phyloP scores from a whole-genome alignment of 257 asterid genomes.

The Solanum paucissectum region DNA sequence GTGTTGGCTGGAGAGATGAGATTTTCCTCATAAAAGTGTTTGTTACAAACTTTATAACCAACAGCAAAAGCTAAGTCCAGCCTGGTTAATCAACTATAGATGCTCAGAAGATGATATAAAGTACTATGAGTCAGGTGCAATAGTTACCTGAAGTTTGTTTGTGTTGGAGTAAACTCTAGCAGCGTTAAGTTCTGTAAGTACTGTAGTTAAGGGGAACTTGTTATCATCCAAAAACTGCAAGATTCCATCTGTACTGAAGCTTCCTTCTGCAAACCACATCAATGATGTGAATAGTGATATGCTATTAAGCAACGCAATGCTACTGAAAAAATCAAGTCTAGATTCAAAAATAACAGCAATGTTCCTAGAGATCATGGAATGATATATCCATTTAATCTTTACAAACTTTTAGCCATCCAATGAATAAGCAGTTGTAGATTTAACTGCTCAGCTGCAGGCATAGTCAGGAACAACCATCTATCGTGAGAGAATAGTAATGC shows the following conservation, averaged over 20 bases:
- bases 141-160: slow-evolving; percentile 63
- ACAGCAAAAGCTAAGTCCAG: neutral
- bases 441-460: neutral
- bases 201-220: slow-evolving; percentile 69
- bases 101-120: neutral
- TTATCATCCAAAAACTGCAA: slow-evolving; percentile 64
- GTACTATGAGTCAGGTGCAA: slow-evolving; percentile 2
- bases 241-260: slow-evolving; percentile 32
- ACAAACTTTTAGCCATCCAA: neutral
- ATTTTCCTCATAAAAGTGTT: neutral
- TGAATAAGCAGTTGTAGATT: neutral
- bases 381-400: neutral
- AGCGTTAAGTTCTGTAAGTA: slow-evolving; percentile 79
- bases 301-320: neutral
- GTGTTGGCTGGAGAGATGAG: neutral
- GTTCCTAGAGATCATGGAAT: neutral
- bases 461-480: neutral
- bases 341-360: neutral
- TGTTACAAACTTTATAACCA: neutral
- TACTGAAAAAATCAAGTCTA: neutral
- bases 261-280: slow-evolving; percentile 51
- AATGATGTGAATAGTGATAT: neutral
- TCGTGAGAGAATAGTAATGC: neutral
- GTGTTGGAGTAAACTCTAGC: slow-evolving; percentile 66
- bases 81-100: neutral